phyloP scores from a whole-genome alignment of 768 basidiomycete genomes.

The Rhizopogon rudus region DNA sequence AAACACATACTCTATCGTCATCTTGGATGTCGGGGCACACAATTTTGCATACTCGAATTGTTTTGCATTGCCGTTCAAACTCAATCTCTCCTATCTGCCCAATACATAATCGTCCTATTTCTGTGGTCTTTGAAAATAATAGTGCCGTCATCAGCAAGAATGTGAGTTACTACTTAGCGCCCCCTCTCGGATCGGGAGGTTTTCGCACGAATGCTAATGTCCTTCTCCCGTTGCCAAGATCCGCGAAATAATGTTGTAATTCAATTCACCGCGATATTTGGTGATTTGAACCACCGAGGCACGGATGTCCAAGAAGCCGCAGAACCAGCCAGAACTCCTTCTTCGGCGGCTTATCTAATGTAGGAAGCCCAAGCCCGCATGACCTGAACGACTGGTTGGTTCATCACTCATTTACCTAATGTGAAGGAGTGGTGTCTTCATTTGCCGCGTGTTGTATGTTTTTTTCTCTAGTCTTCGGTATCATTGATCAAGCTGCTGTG shows the following conservation, averaged over 20 bases:
- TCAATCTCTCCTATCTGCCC: background rate
- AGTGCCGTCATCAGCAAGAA: slow-evolving; percentile 69
- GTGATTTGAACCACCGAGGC: background rate
- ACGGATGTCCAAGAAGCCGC: background rate
- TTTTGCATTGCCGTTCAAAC: background rate
- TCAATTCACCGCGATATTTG: background rate
- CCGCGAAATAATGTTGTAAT: slow-evolving; percentile 45
- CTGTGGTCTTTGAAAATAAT: slow-evolving; percentile 8
- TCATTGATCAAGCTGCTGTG: background rate
- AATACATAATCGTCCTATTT: slow-evolving; percentile 19
- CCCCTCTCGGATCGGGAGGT: background rate
- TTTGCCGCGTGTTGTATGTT: background rate
- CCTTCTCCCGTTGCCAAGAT: slow-evolving; percentile 31
- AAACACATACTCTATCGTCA: slow-evolving; percentile 6
- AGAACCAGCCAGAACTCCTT: no score
- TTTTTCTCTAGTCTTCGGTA: background rate
- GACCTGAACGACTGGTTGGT: background rate
- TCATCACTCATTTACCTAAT: background rate
- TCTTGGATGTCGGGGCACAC: slow-evolving; percentile 1
- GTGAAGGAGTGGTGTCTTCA: background rate
- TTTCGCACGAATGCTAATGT: slow-evolving; percentile 4
- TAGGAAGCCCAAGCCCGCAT: background rate
- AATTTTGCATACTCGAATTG: background rate
- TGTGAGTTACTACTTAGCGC: slow-evolving; percentile 37
- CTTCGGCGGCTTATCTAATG: background rate